Evolutionary conservation across 2,329 filamentous ascomycete species (phyloP), one percentile per base, ranked within the genome.

Genomic region (Mariannaea sp.): DNA sequence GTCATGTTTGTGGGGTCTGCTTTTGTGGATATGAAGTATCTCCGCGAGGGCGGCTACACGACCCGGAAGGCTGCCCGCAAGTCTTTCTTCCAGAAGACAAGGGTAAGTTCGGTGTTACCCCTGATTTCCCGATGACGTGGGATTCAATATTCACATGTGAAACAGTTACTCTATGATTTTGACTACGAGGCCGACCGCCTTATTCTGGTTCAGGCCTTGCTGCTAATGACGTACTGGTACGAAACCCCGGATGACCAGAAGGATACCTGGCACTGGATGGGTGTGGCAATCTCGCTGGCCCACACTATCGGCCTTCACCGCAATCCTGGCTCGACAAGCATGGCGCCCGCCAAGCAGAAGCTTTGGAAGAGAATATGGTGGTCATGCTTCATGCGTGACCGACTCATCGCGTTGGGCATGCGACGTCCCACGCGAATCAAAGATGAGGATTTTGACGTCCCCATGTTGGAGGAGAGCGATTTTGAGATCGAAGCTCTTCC

Each of bases 201-300:
- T 53, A 85, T 91, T 16, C 81, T 97, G 19, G 91, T 97, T 13
- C 93, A 97, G 73, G 88, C 90, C 4, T 79, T 97, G 17, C 79
- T 97, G 19, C 80, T 97, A 55, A 92, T 97, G 89, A 96, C 92
- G 3, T 96, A 96, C 71, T 97, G 93, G 89, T 97, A 97, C 71
- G 92, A 97, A 73, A 96, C 91, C 10, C 92, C 92, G 0, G 92
- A 97, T 73, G 93, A 97, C 70, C 91, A 96, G 69, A 97, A 97
- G 72, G 93, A 97, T 70, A 97, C 92, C 39, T 97, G 93, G 90
- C 92, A 97, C 70, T 97, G 92, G 93, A 96, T 97, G 90, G 93
- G 93, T 14, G 90, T 97, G 30, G 93, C 92, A 35, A 90, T 96
- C 55, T 96, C 92, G 10, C 78, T 97, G 40, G 92, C 92, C 46